Evolutionary conservation across 148 eudicot species (phyloP), one percentile per base, ranked within the genome.

Genomic region (Fagopyrum tataricum): DNA sequence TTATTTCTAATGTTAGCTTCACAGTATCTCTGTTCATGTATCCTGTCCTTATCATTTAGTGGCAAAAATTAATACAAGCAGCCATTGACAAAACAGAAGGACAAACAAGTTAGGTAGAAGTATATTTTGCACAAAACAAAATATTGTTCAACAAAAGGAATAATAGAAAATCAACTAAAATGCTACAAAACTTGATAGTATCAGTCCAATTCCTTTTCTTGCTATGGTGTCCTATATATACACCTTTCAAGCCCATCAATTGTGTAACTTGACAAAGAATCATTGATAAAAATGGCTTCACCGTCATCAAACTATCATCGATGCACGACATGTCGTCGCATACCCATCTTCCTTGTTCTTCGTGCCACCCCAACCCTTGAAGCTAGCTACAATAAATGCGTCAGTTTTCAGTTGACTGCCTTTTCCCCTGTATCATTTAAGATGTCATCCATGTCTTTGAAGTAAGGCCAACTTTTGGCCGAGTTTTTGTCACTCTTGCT

Each of bases 401-500:
- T 55, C 11, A 20, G 24, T 11, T 51, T 74, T 86, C 84, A 89
- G 51, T 82, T 81, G 44, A 72, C 67, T 20, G 69, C 76, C 20
- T 72, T 72, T 58, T 83, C 86, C 77, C 83, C 93, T 74, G 81
- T 74, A 73, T 76, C 80, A 43, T 87, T 88, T 31, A 91, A 78
- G 24, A 91, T 84, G 66, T 77, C 77, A 70, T 85, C 76, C 87
- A 93, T 82, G 68, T 82, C 90, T 21, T 83, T 81, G 70, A 75
- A 91, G 79, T 91, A 83, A 51, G 88, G 87, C 98, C 98, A 93
- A 74, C 76, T 86, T 72, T 80, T 78, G 76, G 64, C 80, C 77
- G 61, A 78, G 53, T 83, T 78, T 40, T 64, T 8, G 62, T 86
- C 91, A 41, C 66, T 61, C 85, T 84, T 89, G 82, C 87, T 79